A percentile compares a stretch with the other conserved stretches of the same genome.
These are phyloP conservation scores for Boletus edulis DNA, from an alignment of 768 basidiomycete species.

Conservation along the genomic window DNA sequence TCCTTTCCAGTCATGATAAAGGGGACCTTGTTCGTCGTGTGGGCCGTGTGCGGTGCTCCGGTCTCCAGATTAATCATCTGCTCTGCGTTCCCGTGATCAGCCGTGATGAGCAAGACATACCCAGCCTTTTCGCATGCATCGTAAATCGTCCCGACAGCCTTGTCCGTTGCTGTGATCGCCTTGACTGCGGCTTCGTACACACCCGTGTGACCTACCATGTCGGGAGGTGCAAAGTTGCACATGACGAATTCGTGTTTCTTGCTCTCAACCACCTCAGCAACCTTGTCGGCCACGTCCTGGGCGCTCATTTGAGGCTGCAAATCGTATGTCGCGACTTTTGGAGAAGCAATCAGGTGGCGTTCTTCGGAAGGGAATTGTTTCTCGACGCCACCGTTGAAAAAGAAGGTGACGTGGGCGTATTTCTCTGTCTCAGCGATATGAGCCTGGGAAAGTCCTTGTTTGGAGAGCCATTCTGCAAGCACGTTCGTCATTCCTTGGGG, in stretches of 20 bases:
- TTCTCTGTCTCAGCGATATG: conserved; percentile 99
- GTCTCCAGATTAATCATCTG: conserved; percentile 87
- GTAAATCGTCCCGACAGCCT: conserved; percentile 84
- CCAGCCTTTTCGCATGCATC: conserved; percentile 82
- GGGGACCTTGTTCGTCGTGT: conserved; percentile 84
- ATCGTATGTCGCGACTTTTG: conserved; percentile 94
- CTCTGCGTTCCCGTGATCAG: conserved; percentile 96
- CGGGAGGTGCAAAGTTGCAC: conserved; percentile 98
- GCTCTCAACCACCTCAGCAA: conserved; percentile 77
- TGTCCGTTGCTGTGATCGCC: conserved; percentile 86
- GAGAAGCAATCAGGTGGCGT: conserved; percentile 85
- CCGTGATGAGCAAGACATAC: conserved; percentile 84
- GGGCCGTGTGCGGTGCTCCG: conserved; percentile 88
- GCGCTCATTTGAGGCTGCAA: conserved; percentile 88
- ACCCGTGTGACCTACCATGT: conserved; percentile 97
- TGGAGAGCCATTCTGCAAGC: conserved; percentile 86
- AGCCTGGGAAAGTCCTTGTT: conserved; percentile 77
- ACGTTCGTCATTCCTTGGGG: conserved; percentile 93
- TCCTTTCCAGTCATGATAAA: conserved; percentile 81
- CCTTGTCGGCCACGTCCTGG: conserved; percentile 85
- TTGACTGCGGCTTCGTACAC: conserved; percentile 87
- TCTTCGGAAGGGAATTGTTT: conserved; percentile 85
- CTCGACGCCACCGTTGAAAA: conserved; percentile 97
- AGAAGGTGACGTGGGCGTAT: conserved; percentile 97
- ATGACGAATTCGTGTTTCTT: conserved; percentile 84